Base-by-base conservation (phyloP, 768 basidiomycete species). In the Asterophora lycoperdoides region DNA sequence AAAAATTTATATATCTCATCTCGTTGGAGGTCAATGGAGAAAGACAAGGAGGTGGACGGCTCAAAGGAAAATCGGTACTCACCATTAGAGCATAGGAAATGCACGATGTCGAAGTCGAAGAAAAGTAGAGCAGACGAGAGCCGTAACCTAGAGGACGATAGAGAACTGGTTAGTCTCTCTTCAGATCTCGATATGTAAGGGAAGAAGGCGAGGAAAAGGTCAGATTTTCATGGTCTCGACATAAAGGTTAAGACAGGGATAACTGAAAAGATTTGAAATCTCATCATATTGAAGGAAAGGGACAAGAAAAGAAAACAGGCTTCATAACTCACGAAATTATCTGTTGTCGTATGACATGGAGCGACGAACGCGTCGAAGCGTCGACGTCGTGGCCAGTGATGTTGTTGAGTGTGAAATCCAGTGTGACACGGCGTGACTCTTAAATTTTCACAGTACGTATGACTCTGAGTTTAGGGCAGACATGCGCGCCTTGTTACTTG, bases 201-300 rank as follows among this genome's bases (percentile, higher is more conserved):
- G 15, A 7, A 14, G 38, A 17, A 36, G 33, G 13, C 23, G 14
- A n/a, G 34, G 34, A 8, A 34, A 51, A 38, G 17, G 42, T 60
- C 59, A 64, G 65, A 61, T 64, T 66, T 64, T 63, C 62, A 61
- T 57, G 44, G 51, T 64, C 58, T 66, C 65, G 65, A 66, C 65
- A 66, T 57, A 30, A 42, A 20, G 34, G 41, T 62, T 66, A 63
- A 66, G 65, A 66, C 65, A 66, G 65, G 65, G 65, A 66, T 66
- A 66, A 66, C 65, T 64, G 63, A 64, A 66, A 63, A 64, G 44
- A 44, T 61, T 60, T 47, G 29, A 54, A 46, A 57, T 62, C 59
- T 63, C 63, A 64, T 66, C 65, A 33, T 33, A 42, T 35, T 46
- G 43, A 10, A 4, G 30, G 29, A 41, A 15, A 42, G 35, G 20